Evolutionary conservation across 106 monocot genomes (phyloP).

Genomic region (Acorus calamus): DNA sequence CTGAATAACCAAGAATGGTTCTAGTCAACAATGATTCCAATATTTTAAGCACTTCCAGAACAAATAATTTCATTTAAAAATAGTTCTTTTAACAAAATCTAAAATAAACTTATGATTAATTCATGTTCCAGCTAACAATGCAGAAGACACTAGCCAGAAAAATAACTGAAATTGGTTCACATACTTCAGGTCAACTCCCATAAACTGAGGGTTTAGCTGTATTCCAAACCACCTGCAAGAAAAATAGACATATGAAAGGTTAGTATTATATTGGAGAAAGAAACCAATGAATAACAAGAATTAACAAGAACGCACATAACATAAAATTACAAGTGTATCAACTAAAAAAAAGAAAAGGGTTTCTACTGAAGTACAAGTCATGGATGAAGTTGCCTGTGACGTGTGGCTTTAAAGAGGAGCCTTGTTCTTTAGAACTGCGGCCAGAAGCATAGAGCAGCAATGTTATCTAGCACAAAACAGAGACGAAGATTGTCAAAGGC

Average conservation of each 20-base stretch:
- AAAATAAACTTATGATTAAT: too few relatives aligned
- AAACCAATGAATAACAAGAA: too few relatives aligned
- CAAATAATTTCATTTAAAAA: too few relatives aligned
- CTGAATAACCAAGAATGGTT: too few relatives aligned
- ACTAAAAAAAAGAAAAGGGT: slow-evolving; percentile 6
- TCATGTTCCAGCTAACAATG: too few relatives aligned
- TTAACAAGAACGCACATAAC: background rate
- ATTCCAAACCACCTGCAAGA: slow-evolving; percentile 83
- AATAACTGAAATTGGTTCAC: slow-evolving; percentile 9
- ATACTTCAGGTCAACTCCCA: slow-evolving; percentile 97
- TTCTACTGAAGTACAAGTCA: slow-evolving; percentile 53
- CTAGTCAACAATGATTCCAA: too few relatives aligned
- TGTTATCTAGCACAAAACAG: slow-evolving; percentile 34
- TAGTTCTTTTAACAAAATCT: too few relatives aligned
- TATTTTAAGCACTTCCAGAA: too few relatives aligned
- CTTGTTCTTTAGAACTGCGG: slow-evolving; percentile 32
- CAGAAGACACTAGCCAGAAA: too few relatives aligned
- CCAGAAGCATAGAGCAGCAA: slow-evolving; percentile 49
- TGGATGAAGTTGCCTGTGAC: slow-evolving; percentile 64
- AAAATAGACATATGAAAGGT: background rate
- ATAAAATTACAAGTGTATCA: background rate
- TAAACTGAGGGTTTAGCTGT: slow-evolving; percentile 85
- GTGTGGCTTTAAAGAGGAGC: slow-evolving; percentile 83
- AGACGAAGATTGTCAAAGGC: background rate
- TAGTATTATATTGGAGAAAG: background rate